Base-by-base conservation (phyloP, 2,329 filamentous ascomycete genomes). In the Trichoderma sp. region DNA sequence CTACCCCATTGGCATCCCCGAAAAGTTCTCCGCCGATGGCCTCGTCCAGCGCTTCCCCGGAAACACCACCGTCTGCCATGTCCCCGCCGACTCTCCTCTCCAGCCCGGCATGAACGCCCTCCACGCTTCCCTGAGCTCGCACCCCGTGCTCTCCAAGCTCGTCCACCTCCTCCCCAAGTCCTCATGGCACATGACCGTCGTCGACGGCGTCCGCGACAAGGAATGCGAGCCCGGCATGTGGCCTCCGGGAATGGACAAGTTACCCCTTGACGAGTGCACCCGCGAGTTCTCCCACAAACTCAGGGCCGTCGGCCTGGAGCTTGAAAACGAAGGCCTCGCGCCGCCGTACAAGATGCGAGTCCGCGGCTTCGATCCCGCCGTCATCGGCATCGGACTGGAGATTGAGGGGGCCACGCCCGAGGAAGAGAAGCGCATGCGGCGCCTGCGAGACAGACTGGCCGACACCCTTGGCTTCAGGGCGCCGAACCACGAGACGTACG, bases 151-250 rank as follows among this genome's bases (percentile, higher is more conserved):
- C 8, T 67, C 67, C 2, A 58, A 65, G 25, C 19, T 48, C 22
- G 57, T 71, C 50, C 68, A 65, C 25, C 68, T 73, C 13, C 29
- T 73, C 25, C 72, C 72, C 0, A 70, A 57, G 15, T 34, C 59
- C 13, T 72, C 71, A 29, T 73, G 72, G 72, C 72, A 72, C 67
- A 73, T 73, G 72, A 73, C 72, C 12, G 69, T 72, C 34, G 50
- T 72, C 7, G 72, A 72, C 29, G 72, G 72, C 27, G 61, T 71
- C n/a, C 68, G 69, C 12, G 71, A 72, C 45, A 25, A n/a, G 4
- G 68, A 73, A 45, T 69, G 69, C 32, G 70, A 72, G 35, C 67
- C 70, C 1, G 68, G 67, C 17, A 72, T 70, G 69, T 72, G 71
- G 71, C 70, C 72, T 2, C 32, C 56, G 9, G 71, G 68, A 2